Conservation (phyloP, 2,329 filamentous ascomycete species). For the Phialophora macrospora region DNA sequence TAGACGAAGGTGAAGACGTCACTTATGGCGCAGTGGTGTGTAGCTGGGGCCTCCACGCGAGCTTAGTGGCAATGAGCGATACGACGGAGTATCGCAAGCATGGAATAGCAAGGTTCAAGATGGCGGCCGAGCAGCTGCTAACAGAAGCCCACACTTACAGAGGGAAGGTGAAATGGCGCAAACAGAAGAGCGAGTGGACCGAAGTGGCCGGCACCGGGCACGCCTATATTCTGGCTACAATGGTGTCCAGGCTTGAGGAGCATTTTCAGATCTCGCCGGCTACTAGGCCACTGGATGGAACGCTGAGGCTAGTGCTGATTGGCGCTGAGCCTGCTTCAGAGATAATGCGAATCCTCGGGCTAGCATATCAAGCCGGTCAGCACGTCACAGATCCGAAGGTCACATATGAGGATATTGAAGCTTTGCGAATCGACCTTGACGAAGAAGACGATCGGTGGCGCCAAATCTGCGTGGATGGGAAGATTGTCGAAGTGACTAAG, state of each 20-base stretch:
- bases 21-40: conserved; percentile 79
- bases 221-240: conserved; percentile 74
- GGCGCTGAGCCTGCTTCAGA: conserved; percentile 67
- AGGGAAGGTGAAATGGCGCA: conserved; percentile 52
- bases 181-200: conserved; percentile 31
- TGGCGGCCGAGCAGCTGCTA: conserved; percentile 75
- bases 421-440: conserved; percentile 67
- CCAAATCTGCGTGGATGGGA: conserved; percentile 88
- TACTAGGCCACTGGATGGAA: conserved; percentile 71
- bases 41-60: conserved; percentile 88
- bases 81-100: conserved; percentile 77
- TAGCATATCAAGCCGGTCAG: conserved; percentile 62
- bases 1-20: conserved; percentile 23
- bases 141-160: conserved; percentile 51
- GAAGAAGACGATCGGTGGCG: conserved; percentile 78
- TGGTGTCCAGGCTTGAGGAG: conserved; percentile 81
- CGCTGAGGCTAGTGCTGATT: conserved; percentile 75
- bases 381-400: conserved; percentile 64
- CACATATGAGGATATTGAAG: conserved; percentile 72
- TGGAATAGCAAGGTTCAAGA: conserved; percentile 77
- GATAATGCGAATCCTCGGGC: conserved; percentile 76
- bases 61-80: conserved; percentile 88
- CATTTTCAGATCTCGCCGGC: conserved; percentile 80
- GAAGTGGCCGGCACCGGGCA: conserved; percentile 55
- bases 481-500: conserved; percentile 74